Base-by-base conservation (phyloP, 2,329 filamentous ascomycete genomes). In the Aspergillus sp. region DNA sequence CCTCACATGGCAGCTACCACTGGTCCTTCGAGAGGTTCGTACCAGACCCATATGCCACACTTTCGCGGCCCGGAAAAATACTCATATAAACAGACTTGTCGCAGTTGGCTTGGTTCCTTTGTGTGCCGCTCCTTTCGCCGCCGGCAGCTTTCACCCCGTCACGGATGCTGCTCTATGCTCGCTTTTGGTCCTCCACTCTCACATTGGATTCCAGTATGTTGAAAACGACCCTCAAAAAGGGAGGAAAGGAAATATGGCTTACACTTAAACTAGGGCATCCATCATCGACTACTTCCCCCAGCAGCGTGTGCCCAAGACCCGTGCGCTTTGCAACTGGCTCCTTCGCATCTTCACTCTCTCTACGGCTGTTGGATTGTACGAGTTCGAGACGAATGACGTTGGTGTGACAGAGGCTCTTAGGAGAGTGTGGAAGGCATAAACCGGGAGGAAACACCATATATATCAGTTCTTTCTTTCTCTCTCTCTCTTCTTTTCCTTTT, bases 311-410 rank as follows among this genome's bases (percentile, higher is more conserved):
- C 87, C 89, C 43, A 80, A 77, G 55, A 70, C 80, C 50, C 80
- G 81, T 66, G 82, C 80, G 63, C 46, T 74, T n/a, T 76, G 83
- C 65, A 80, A 79, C 68, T 97, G 89, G 89, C 74, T 77, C 34
- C 80, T 97, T 53, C 89, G 90, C 62, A 72, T 77, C 41, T 83
- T 80, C 50, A 96, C 94, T 7, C 75, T 91, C 48, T 74, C 88
- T 44, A 87, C 90, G 52, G 89, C 86, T 43, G 78, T 95, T 55
- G 90, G 90, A 48, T 78, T 97, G 62, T 98, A 98, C 73, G 91
- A 97, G 71, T 97, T 97, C 62, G 93, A 98, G 82, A 98, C 93
- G 30, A 97, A 96, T 65, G 93, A 98, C 58, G 88, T 98, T 44
- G 93, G 93, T 56, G 69, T 98, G 50, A 95, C 89, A 6, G 91